phyloP scores from a whole-genome alignment of 192 early-diverging fungal genomes.

The Funneliformis mosseae region DNA sequence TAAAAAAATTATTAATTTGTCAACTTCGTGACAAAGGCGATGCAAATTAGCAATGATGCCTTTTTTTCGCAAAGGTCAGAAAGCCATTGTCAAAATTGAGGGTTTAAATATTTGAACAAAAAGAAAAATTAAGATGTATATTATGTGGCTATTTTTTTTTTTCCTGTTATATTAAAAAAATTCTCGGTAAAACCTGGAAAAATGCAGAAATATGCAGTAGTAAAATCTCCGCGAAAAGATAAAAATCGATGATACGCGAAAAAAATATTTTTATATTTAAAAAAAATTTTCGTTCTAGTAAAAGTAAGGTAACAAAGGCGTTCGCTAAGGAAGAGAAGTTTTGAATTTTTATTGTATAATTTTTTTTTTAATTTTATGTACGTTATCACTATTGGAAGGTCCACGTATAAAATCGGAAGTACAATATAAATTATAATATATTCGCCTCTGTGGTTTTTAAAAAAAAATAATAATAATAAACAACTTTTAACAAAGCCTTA shows the following conservation, averaged over 20 bases:
- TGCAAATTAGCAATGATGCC: conserved; percentile 13
- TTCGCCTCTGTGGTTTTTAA: not conserved
- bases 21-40: conserved; percentile 13
- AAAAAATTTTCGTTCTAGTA: not conserved
- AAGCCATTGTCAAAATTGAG: conserved; percentile 15
- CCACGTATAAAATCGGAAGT: not conserved
- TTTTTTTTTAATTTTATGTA: not conserved
- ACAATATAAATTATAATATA: not conserved
- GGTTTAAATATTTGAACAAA: not conserved
- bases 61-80: conserved; percentile 8
- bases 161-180: not conserved
- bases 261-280: not conserved
- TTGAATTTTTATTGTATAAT: not conserved
- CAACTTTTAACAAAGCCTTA: not conserved
- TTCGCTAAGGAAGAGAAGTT: not conserved
- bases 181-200: not conserved
- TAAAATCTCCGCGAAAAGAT: not conserved
- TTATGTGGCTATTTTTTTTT: not conserved
- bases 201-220: not conserved
- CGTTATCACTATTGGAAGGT: too few species aligned
- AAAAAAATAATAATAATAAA: too few species aligned
- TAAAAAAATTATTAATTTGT: not conserved
- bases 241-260: not conserved
- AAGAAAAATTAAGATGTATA: conserved; percentile 5
- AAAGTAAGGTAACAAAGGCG: not conserved